Conservation (phyloP, 2,329 filamentous ascomycete species). For the Shiraia sp. region DNA sequence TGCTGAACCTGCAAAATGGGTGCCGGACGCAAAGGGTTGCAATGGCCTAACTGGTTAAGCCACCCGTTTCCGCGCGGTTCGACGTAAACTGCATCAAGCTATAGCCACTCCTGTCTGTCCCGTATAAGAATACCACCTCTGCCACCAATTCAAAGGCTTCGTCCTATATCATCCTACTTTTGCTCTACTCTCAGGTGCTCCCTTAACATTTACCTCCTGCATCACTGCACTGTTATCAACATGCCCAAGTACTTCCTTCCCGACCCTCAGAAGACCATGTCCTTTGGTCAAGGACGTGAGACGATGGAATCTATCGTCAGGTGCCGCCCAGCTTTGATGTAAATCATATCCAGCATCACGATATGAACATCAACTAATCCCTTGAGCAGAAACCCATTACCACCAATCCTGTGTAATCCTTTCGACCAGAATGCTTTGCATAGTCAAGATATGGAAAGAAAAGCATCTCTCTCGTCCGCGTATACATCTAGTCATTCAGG, state of each 20-base stretch:
- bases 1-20: constrained; percentile 4
- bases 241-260: background rate
- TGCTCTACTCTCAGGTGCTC: too few species aligned
- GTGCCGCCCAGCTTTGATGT: too few species aligned
- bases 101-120: background rate
- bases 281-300: too few species aligned
- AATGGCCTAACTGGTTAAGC: background rate
- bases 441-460: constrained; percentile 3
- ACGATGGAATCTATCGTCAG: too few species aligned
- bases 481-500: background rate
- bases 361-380: background rate
- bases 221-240: background rate
- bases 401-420: background rate
- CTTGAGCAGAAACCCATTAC: background rate
- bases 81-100: constrained; percentile 4
- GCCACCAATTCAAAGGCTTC: background rate
- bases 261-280: background rate
- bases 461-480: constrained; percentile 3
- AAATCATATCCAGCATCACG: too few species aligned
- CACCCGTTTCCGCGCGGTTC: constrained; percentile 11
- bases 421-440: background rate
- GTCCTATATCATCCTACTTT: background rate
- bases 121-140: constrained; percentile 3
- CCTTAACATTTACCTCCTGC: too few species aligned
- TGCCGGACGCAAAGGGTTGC: constrained; percentile 6